These are phyloP conservation scores for Rhizopogon vulgaris DNA, from an alignment of 768 basidiomycete species.

Conservation along the genomic window DNA sequence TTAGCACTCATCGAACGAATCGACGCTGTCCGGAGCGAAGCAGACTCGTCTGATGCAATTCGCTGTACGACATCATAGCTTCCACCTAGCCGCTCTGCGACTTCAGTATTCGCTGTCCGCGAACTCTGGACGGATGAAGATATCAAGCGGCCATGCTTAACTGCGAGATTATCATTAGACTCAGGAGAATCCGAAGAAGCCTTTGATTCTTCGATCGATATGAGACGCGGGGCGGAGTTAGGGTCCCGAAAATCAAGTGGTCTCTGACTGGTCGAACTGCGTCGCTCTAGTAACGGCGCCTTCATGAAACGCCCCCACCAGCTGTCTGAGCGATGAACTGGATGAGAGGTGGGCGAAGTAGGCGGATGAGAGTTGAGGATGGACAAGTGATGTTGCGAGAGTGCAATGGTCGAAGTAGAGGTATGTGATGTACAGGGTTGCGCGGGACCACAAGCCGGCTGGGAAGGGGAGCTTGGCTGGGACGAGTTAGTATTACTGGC, in stretches of 20 bases:
- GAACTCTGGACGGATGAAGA: slow-evolving; percentile 46
- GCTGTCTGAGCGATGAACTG: slow-evolving; percentile 59
- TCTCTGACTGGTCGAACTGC: slow-evolving; percentile 32
- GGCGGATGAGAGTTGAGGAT: slow-evolving; percentile 36
- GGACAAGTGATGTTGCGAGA: slow-evolving; percentile 32
- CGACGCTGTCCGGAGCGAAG: slow-evolving; percentile 18
- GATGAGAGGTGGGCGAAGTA: slow-evolving; percentile 34
- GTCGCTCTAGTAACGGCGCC: slow-evolving; percentile 57
- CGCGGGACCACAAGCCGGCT: slow-evolving; percentile 17
- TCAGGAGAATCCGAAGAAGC: slow-evolving; percentile 6
- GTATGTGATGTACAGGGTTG: slow-evolving; percentile 18
- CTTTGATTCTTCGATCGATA: slow-evolving; percentile 46
- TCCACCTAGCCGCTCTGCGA: slow-evolving; percentile 58
- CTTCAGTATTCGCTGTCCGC: slow-evolving; percentile 62
- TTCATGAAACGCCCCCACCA: slow-evolving; percentile 78
- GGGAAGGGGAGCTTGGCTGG: slow-evolving; percentile 8
- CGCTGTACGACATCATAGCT: slow-evolving; percentile 68
- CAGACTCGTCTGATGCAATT: slow-evolving; percentile 23
- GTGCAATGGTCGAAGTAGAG: slow-evolving; percentile 23
- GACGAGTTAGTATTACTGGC: slow-evolving; percentile 16
- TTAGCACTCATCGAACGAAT: slow-evolving; percentile 18
- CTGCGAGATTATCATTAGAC: slow-evolving; percentile 10
- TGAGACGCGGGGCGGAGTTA: slow-evolving; percentile 63
- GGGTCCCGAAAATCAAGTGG: slow-evolving; percentile 70
- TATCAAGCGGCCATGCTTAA: slow-evolving; percentile 28